Percentiles rank a stretch among this genome's conserved stretches.
These are phyloP conservation scores for Yamagishiella unicocca DNA, from an alignment of 139 green algal genomes.

Conservation along the genomic window DNA sequence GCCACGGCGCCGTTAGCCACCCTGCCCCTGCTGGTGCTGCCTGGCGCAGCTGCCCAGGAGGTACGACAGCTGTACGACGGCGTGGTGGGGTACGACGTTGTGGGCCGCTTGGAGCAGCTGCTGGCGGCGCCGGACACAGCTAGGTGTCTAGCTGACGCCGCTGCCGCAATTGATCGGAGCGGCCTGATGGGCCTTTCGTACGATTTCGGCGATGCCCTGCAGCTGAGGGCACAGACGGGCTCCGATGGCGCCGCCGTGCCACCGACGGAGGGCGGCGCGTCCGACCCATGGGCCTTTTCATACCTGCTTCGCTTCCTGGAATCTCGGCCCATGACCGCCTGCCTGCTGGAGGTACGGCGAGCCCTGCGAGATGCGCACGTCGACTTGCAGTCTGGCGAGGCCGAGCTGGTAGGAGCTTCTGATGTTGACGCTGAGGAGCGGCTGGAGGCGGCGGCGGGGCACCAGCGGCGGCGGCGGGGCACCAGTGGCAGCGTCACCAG, in stretches of 20 bases:
- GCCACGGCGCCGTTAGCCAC: neutral
- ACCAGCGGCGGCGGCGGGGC: neutral
- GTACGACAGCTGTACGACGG: neutral
- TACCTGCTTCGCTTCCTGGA: neutral
- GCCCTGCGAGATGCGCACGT: neutral
- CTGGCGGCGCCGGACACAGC: neutral
- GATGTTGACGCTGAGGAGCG: neutral
- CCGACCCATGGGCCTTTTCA: neutral
- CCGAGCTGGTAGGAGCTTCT: neutral
- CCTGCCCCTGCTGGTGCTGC: conserved; percentile 18
- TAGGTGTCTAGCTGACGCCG: neutral
- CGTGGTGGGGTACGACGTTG: neutral
- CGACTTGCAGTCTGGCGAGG: neutral
- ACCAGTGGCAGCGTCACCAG: too few species aligned
- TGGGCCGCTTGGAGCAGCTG: neutral
- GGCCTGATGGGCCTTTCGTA: neutral
- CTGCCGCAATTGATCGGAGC: neutral
- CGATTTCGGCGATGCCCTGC: neutral
- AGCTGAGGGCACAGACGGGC: neutral
- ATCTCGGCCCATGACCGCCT: neutral
- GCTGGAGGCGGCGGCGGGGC: neutral
- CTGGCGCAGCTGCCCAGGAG: neutral
- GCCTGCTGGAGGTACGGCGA: neutral
- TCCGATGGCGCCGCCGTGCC: too few species aligned
- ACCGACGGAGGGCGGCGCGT: neutral